Conservation (phyloP, 331 rosid species). For the Malus hybrid region DNA sequence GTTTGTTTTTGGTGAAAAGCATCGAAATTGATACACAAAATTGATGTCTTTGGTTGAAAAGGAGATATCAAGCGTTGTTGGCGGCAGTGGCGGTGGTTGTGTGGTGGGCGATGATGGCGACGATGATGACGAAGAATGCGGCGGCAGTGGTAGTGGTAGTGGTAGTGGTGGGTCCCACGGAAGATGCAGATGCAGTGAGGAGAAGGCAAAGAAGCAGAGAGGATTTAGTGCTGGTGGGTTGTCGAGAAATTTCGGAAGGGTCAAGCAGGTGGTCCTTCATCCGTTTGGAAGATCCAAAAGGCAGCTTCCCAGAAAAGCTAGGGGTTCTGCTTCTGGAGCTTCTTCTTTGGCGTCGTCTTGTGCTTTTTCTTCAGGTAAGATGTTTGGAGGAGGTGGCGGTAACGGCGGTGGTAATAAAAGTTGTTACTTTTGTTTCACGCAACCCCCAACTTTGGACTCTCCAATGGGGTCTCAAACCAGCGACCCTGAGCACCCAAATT, state of each 20-base stretch:
- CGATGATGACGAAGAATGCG: slow-evolving; percentile 23
- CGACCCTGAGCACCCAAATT: slow-evolving; percentile 58
- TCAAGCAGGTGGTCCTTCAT: slow-evolving; percentile 31
- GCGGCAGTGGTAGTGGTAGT: slow-evolving; percentile 9
- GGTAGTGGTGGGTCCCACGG: slow-evolving; percentile 15
- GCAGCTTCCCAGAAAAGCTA: slow-evolving; percentile 23
- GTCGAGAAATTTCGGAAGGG: slow-evolving; percentile 20
- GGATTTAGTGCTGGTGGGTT: slow-evolving; percentile 18
- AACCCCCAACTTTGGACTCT: slow-evolving; percentile 40
- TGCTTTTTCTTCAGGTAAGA: slow-evolving; percentile 39
- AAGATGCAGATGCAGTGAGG: slow-evolving; percentile 14
- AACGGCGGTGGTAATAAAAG: slow-evolving; percentile 16
- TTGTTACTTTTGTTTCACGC: slow-evolving; percentile 53
- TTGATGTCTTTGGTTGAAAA: slow-evolving; percentile 54
- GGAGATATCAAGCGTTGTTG: slow-evolving; percentile 35
- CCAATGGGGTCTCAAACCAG: slow-evolving; percentile 30
- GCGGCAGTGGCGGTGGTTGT: slow-evolving; percentile 13
- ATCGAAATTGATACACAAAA: not conserved
- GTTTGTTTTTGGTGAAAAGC: not conserved
- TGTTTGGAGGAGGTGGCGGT: slow-evolving; percentile 5
- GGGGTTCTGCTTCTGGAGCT: slow-evolving; percentile 14
- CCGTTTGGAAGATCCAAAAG: slow-evolving; percentile 42
- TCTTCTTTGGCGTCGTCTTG: not conserved
- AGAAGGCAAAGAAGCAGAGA: slow-evolving; percentile 19
- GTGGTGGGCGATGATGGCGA: slow-evolving; percentile 21